A percentile compares a stretch with the other conserved stretches of the same genome.
Evolutionary conservation across 2,329 filamentous ascomycete genomes (phyloP).

Genomic region (Clarireedia hainanense): DNA sequence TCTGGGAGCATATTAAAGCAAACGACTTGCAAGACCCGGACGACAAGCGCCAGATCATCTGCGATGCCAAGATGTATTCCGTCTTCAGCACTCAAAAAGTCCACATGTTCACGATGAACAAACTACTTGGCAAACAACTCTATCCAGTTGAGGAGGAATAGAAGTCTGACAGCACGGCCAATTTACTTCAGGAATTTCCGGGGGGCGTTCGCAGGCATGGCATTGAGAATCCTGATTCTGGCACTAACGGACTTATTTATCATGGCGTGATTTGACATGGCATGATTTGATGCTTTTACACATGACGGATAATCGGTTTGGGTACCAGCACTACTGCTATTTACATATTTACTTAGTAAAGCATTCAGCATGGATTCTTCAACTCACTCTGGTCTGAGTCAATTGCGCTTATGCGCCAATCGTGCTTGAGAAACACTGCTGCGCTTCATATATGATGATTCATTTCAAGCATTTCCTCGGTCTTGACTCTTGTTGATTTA

Average conservation of each 20-base stretch:
- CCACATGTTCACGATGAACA: slow-evolving; percentile 99
- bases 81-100: slow-evolving; percentile 88
- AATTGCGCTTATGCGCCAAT: not conserved
- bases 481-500: not conserved
- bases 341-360: not conserved
- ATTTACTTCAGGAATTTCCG: not conserved
- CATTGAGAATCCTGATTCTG: not conserved
- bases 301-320: not conserved
- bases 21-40: slow-evolving; percentile 82
- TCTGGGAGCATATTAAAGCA: slow-evolving; percentile 91
- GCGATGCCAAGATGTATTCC: slow-evolving; percentile 83
- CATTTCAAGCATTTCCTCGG: not conserved
- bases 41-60: slow-evolving; percentile 88
- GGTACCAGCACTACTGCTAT: not conserved
- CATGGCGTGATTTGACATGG: not conserved
- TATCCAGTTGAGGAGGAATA: slow-evolving; percentile 68
- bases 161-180: not conserved
- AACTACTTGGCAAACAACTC: slow-evolving; percentile 81
- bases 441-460: not conserved
- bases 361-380: not conserved
- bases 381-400: not conserved
- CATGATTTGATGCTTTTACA: not conserved
- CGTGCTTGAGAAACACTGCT: not conserved
- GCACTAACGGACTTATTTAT: not conserved
- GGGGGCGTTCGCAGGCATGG: slow-evolving; percentile 6